These are phyloP conservation scores for Candida xiaguanensis DNA, from an alignment of 805 yeast genomes.

Conservation along the genomic window DNA sequence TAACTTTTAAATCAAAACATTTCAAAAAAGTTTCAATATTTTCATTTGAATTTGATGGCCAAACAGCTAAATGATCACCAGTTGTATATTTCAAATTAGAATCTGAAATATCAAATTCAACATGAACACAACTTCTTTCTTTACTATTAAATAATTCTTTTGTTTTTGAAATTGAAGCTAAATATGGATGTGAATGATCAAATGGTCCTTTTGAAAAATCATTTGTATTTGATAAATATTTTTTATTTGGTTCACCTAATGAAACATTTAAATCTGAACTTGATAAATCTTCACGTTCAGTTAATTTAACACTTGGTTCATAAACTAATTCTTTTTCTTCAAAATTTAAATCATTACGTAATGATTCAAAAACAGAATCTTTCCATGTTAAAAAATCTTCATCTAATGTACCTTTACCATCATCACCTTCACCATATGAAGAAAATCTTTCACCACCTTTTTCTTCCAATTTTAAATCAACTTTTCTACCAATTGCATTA, in stretches of 20 bases:
- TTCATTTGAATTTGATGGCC: conserved; percentile 87
- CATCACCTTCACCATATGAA: conserved; percentile 88
- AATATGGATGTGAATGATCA: conserved; percentile 75
- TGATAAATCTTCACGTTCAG: conserved; percentile 30
- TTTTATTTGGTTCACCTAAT: conserved; percentile 78
- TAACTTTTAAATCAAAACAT: conserved; percentile 57
- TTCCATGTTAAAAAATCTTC: conserved; percentile 96
- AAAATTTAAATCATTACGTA: conserved; percentile 61
- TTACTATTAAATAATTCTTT: conserved; percentile 66
- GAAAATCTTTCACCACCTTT: conserved; percentile 77
- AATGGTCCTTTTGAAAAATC: conserved; percentile 65
- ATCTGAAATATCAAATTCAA: conserved; percentile 77
- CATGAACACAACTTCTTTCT: conserved; percentile 80
- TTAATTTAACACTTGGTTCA: conserved; percentile 59
- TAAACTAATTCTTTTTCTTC: conserved; percentile 79
- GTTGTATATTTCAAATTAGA: conserved; percentile 82
- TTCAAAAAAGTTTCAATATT: conserved; percentile 62
- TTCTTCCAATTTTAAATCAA: conserved; percentile 44
- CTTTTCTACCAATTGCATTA: conserved; percentile 75
- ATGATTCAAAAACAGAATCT: conserved; percentile 63
- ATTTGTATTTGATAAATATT: conserved; percentile 26
- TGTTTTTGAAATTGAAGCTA: conserved; percentile 61
- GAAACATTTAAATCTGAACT: conserved; percentile 32
- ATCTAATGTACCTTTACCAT: conserved; percentile 90
- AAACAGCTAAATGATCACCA: conserved; percentile 93